Conservation (phyloP, 2,329 filamentous ascomycete genomes). For the Tolypocladium nubicola region DNA sequence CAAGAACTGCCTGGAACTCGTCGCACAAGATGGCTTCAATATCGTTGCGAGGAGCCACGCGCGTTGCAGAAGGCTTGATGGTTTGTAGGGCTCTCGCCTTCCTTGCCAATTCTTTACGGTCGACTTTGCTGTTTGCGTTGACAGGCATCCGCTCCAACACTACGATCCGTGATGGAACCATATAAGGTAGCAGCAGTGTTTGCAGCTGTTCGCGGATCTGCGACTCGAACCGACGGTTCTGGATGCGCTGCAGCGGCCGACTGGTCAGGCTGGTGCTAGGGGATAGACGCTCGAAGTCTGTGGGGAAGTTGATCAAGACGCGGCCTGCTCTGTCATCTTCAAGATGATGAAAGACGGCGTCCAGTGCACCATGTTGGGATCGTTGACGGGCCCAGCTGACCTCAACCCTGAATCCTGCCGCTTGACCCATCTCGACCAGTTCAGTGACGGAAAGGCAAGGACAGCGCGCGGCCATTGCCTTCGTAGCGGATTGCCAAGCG, state of each 20-base stretch:
- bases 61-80: too few relatives aligned
- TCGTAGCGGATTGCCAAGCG: not conserved
- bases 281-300: constrained; percentile 5
- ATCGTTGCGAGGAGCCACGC: too few relatives aligned
- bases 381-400: constrained; percentile 30
- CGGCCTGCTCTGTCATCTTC: constrained; percentile 14
- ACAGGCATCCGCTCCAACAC: constrained; percentile 14
- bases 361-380: constrained; percentile 13
- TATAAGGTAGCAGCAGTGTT: constrained; percentile 11
- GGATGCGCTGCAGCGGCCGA: constrained; percentile 4
- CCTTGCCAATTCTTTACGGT: constrained; percentile 5
- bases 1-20: too few relatives aligned
- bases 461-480: too few relatives aligned
- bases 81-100: too few relatives aligned
- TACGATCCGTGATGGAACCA: constrained; percentile 13
- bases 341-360: constrained; percentile 16
- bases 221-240: too few relatives aligned
- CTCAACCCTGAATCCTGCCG: constrained; percentile 34
- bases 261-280: constrained; percentile 3
- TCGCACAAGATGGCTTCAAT: too few relatives aligned
- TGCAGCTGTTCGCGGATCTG: not conserved
- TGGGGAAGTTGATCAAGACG: constrained; percentile 14
- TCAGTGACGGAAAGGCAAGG: too few relatives aligned
- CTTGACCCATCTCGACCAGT: constrained; percentile 1
- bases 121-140: constrained; percentile 14